Evolutionary conservation across 2,329 filamentous ascomycete species (phyloP), one percentile per base, ranked within the genome.

Genomic region (Cercospora citrullina): DNA sequence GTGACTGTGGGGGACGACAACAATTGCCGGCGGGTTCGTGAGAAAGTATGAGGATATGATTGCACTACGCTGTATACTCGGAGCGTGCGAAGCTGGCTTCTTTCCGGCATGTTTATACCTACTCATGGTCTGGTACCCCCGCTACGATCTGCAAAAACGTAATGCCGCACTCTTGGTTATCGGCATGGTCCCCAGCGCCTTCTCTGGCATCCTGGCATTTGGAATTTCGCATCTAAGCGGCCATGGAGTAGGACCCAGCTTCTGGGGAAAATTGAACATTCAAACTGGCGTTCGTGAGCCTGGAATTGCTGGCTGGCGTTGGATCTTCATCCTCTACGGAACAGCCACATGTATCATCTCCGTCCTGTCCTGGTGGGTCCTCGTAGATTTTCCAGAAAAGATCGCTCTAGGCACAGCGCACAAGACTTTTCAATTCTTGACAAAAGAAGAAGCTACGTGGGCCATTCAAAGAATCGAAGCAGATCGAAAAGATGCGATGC

Each of bases 181-280:
- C 63, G 51, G 74, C 66, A 10, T 80, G 59, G 75, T 86, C 48
- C 82, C 84, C 0, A 83, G 84, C 23, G 83, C 82, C 0, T 83
- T 86, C 63, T 82, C 81, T 0, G 84, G 84, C 0, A 75, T 86
- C 28, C 73, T 86, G 0, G 84, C 84, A 1, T 85, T 80, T 69
- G 84, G 76, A 1, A 85, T 86, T 45, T 81, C 80, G 2, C 71
- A 71, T 36, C 73, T 73, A 78, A 80, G 76, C 12, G 79, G 76
- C 8, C 51, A 64, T 7, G 57, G 62, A 62, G 33, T 12, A 14
- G 68, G 68, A 33, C 65, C 64, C 1, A 26, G 18, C 28, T 58
- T 45, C n/a, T 69, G 64, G 48, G 61, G 53, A 61, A 80, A 74
- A 81, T 83, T 75, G 23, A 57, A 63, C 10, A 60, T 60, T 5